Base-by-base conservation (phyloP, 2,329 filamentous ascomycete genomes). In the Colletotrichum eremochloae region DNA sequence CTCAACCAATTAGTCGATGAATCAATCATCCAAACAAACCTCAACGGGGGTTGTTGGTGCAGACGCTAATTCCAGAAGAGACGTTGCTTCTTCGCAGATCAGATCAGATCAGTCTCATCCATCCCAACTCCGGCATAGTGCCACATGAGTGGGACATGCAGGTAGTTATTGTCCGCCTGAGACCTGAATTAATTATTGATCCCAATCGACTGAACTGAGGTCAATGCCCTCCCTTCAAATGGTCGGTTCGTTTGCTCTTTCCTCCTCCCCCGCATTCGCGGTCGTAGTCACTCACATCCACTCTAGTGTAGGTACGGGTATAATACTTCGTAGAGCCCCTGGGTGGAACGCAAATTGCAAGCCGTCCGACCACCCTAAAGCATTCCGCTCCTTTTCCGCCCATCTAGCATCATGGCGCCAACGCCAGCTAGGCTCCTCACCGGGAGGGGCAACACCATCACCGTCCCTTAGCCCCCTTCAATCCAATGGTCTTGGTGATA, bases 171-270 rank as follows among this genome's bases (percentile, higher is more conserved):
- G 60, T 64, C 61, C 46, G 60, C 61, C 46, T 61, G 29, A 69
- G 60, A 65, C 66, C 64, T n/a, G 18, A 29, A 68, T 68, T 68
- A 68, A 68, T 68, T 68, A 68, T 68, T 33, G 68, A 63, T 36
- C 60, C 5, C 58, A n/a, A 20, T 31, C 1, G 20, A 58, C 46
- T 42, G 44, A 33, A 31, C 57, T 56, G 24, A 24, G 24, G 24
- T 24, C 24, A 24, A 24, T 24, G 24, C 24, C 24, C 24, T 24
- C 24, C 15, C 42, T 42, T 9, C 2, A 24, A 24, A 29, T 5
- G 46, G 38, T 58, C n/a, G 11, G 38, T 42, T 9, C 60, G 31
- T 50, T 63, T 50, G 31, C 33, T 38, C 60, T 63, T 52, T 52
- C 33, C 61, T 42, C 36, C 14, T 9, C 46, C 5, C 44, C 12